Conservation (phyloP, 2,329 filamentous ascomycete species). For the Dactylellina drechsleri region DNA sequence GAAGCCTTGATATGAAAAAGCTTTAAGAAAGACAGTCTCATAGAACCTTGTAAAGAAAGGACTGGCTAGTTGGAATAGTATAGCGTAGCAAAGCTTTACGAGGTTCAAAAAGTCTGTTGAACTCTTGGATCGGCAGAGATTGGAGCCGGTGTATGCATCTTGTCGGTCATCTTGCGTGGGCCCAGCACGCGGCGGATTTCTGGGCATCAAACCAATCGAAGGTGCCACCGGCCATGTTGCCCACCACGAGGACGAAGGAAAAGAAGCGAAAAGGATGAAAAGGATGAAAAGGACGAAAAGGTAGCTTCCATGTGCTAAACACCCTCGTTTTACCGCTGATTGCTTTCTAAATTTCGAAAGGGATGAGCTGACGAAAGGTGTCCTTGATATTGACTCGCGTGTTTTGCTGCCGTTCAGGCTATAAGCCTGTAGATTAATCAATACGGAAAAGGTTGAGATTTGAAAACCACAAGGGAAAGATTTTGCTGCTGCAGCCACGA, state of each 20-base stretch:
- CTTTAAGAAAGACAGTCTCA: not conserved
- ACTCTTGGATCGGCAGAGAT: constrained; percentile 38
- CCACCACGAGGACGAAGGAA: not conserved
- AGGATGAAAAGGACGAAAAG: too few relatives aligned
- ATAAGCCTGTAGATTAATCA: constrained; percentile 6
- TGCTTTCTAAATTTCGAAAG: not conserved
- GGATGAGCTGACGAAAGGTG: not conserved
- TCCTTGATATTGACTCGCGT: constrained; percentile 1
- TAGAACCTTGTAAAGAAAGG: not conserved
- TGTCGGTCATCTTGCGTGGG: not conserved
- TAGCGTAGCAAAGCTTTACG: too few relatives aligned
- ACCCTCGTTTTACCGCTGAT: constrained; percentile 29
- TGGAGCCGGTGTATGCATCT: too few relatives aligned
- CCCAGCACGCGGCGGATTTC: constrained; percentile 38
- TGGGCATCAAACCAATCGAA: constrained; percentile 24
- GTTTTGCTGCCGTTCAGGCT: constrained; percentile 3
- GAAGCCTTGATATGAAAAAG: constrained; percentile 45
- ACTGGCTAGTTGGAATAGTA: too few relatives aligned
- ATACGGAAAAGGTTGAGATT: not conserved
- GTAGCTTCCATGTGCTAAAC: too few relatives aligned
- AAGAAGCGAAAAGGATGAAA: too few relatives aligned
- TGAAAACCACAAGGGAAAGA: too few relatives aligned
- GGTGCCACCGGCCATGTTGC: not conserved
- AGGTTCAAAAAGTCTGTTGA: too few relatives aligned
- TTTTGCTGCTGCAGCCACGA: constrained; percentile 13